A percentile compares a stretch with the other conserved stretches of the same genome.
Conservation (phyloP, 2,329 filamentous ascomycete species). For the Ceratocystiopsis sp. region DNA sequence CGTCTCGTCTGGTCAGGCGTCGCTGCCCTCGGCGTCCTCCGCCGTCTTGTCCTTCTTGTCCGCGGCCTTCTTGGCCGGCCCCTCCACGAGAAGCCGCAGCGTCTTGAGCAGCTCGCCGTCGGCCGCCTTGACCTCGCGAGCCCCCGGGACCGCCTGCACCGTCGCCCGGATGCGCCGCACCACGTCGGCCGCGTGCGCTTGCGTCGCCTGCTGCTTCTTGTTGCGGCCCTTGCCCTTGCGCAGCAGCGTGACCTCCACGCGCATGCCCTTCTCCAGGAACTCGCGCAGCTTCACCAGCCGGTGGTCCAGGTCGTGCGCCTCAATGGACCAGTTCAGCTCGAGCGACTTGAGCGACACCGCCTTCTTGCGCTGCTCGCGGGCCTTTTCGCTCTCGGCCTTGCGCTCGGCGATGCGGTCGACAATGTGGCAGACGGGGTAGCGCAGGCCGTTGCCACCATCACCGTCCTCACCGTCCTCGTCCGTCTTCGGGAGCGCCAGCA, state of each 20-base stretch:
- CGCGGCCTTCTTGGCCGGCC: constrained; percentile 9
- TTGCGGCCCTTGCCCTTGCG: constrained; percentile 45
- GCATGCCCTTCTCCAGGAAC: constrained; percentile 59
- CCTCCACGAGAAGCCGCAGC: constrained; percentile 23
- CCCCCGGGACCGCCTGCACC: constrained; percentile 16
- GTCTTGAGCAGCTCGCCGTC: constrained; percentile 25
- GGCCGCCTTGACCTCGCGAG: constrained; percentile 22
- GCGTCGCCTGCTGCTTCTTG: constrained; percentile 33
- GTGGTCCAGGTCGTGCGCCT: constrained; percentile 55
- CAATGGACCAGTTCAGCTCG: constrained; percentile 85
- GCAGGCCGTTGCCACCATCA: constrained; percentile 1
- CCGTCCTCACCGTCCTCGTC: constrained; percentile 3
- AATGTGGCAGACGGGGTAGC: constrained; percentile 52
- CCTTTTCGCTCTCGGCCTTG: constrained; percentile 25
- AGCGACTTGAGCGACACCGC: constrained; percentile 47
- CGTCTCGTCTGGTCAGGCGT: no score
- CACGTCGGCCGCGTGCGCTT: constrained; percentile 43
- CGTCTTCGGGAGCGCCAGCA: constrained; percentile 20
- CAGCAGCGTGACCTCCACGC: constrained; percentile 58
- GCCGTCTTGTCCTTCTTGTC: neutral
- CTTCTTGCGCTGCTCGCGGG: constrained; percentile 22
- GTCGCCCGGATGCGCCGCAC: constrained; percentile 25
- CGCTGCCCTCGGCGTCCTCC: no score
- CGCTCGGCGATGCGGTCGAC: constrained; percentile 38
- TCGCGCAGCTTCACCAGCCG: constrained; percentile 46